Evolutionary conservation across 306 rosid genomes (phyloP).

Genomic region (Castanospermum australe): DNA sequence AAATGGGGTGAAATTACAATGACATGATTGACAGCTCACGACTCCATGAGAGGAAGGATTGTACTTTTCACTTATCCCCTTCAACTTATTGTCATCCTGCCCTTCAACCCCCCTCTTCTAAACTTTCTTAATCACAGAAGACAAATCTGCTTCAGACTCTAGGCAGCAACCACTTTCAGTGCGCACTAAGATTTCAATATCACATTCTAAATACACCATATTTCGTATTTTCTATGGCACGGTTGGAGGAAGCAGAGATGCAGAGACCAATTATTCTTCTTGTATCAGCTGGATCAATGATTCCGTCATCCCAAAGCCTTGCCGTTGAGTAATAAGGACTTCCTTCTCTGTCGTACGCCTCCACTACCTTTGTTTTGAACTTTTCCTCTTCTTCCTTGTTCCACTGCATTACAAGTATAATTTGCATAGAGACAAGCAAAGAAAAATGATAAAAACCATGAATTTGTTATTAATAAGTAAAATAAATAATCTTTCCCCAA

Average conservation of each 20-base stretch:
- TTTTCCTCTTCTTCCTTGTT: conserved; percentile 83
- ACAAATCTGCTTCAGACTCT: background rate
- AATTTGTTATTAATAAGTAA: background rate
- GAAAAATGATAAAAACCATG: conserved; percentile 18
- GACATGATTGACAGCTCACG: background rate
- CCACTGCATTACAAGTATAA: conserved; percentile 56
- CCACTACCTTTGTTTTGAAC: conserved; percentile 73
- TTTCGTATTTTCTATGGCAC: conserved; percentile 66
- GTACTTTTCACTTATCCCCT: background rate
- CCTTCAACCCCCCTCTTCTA: background rate
- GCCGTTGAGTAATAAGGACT: conserved; percentile 92
- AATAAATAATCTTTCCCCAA: background rate
- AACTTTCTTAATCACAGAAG: background rate
- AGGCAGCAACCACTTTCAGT: background rate
- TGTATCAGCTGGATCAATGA: conserved; percentile 95
- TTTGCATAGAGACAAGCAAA: background rate
- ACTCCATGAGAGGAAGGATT: background rate
- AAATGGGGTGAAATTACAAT: background rate
- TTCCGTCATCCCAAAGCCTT: conserved; percentile 94
- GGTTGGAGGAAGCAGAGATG: conserved; percentile 77
- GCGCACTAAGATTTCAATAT: conserved; percentile 16
- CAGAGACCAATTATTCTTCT: conserved; percentile 76
- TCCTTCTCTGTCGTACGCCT: conserved; percentile 85
- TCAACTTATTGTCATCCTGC: background rate
- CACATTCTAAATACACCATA: conserved; percentile 94